These are phyloP conservation scores for Clarireedia hainanense DNA, from an alignment of 2,329 filamentous ascomycete genomes.

Conservation along the genomic window DNA sequence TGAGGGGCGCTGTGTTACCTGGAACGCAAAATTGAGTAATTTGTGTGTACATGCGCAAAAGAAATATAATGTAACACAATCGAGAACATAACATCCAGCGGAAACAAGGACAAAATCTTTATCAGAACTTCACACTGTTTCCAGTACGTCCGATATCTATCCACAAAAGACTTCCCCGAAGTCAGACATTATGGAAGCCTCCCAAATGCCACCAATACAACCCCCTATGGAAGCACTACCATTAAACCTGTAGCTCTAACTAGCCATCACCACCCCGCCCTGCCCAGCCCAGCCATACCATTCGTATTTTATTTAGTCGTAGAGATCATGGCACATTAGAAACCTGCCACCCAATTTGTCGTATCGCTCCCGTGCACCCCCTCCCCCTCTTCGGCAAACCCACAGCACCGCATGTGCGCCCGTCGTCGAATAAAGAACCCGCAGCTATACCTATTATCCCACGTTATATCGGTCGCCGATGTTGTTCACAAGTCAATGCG, in stretches of 20 bases:
- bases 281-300: constrained; percentile 4
- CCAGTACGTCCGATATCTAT: constrained; percentile 5
- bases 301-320: constrained; percentile 8
- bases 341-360: constrained; percentile 7
- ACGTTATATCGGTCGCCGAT: constrained; percentile 20
- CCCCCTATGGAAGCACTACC: constrained; percentile 11
- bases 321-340: constrained; percentile 10
- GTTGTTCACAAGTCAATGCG: constrained; percentile 50
- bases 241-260: background rate
- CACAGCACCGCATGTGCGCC: background rate
- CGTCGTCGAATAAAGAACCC: background rate
- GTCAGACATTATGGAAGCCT: constrained; percentile 15
- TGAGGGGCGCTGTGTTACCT: too few relatives aligned
- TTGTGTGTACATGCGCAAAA: too few relatives aligned
- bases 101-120: background rate
- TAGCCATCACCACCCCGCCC: background rate
- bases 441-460: constrained; percentile 13
- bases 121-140: background rate
- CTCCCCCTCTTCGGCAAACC: background rate
- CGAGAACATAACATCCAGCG: background rate
- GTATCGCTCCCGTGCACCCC: background rate
- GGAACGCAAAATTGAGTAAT: background rate
- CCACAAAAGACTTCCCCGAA: constrained; percentile 12
- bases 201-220: constrained; percentile 8
- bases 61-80: background rate